Base-by-base conservation (phyloP, 768 basidiomycete species). In the Strobilomyces dryophilus region DNA sequence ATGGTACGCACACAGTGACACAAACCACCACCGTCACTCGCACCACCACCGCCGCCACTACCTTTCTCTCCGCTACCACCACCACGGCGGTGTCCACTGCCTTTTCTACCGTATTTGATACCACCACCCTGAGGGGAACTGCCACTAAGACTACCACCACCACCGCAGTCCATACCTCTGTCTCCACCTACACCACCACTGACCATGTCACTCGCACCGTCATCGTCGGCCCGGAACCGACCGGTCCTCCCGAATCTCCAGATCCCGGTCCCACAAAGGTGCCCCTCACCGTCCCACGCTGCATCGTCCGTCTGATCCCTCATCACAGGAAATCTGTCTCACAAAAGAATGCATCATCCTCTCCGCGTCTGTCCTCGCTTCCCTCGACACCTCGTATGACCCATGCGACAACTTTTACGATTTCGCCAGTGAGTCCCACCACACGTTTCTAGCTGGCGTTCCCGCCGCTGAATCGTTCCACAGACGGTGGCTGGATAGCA, bases 331-430 rank as follows among this genome's bases (percentile, higher is more conserved):
- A 55, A 65, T 78, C 5, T 99, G 97, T 73, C 67, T 89, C 26
- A 84, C 87, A 12, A 66, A 85, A 5, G 79, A 85, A 56, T 99
- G 97, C 66, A 85, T 98, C 46, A 72, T 83, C 32, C 77, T 95
- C 12, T 85, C 95, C 10, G 89, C 92, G 1, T 79, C 84, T 0
- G 88, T 99, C 53, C 72, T 98, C 14, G 81, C 85, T 18, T 83
- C 83, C 1, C 70, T 98, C 20, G 95, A 99, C 65, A 79, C 79
- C 10, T 75, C 83, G 9, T 79, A 87, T 59, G 93, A 98, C 65
- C 97, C 97, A 0, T 99, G 97, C 70, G 90, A 98, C 60, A 87
- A 93, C 70, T 97, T 98, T 68, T 98, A 94, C 65, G 81, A 87
- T 57, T 98, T 85, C 71, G 84, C 94, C 10, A 95, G 93, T 95